Base-by-base conservation (phyloP, 2,329 filamentous ascomycete species). In the Penicillium sclerotiorum region DNA sequence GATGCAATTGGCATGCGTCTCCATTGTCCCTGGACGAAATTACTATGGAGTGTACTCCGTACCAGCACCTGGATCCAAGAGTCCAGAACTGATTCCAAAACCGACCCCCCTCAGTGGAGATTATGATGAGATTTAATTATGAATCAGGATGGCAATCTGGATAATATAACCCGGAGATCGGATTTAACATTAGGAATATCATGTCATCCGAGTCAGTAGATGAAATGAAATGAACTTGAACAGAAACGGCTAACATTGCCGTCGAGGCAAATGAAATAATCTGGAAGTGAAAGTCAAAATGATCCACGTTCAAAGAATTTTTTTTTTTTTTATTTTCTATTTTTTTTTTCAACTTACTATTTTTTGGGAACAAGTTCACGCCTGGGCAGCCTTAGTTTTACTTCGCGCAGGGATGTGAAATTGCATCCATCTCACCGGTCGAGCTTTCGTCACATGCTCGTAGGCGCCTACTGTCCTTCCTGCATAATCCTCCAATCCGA, bases 361-460 rank as follows among this genome's bases (percentile, higher is more conserved):
- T n/a, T n/a, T n/a, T n/a, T n/a, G n/a, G n/a, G n/a, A n/a, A n/a
- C n/a, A n/a, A n/a, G n/a, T n/a, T n/a, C n/a, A n/a, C n/a, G n/a
- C n/a, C n/a, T n/a, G n/a, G n/a, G n/a, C n/a, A n/a, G n/a, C n/a
- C n/a, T n/a, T n/a, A n/a, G n/a, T 30, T 47, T 37, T 15, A 22
- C 11, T 41, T 8, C 25, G 25, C 11, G 37, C 55, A 49, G 27
- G 52, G 50, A 46, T 58, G 15, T 49, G 48, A 45, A 44, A 52
- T 52, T 46, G 28, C 45, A 56, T 47, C 36, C 40, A 50, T 15
- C 42, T 49, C 47, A 47, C 48, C 50, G 39, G 46, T 49, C 45
- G 13, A 38, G 15, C 18, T 35, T 22, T 43, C 40, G 40, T 58
- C 56, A 57, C 49, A 57, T 55, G 53, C 33, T 36, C n/a, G 15